phyloP scores from a whole-genome alignment of 768 basidiomycete species.

The Infundibulicybe gibba region DNA sequence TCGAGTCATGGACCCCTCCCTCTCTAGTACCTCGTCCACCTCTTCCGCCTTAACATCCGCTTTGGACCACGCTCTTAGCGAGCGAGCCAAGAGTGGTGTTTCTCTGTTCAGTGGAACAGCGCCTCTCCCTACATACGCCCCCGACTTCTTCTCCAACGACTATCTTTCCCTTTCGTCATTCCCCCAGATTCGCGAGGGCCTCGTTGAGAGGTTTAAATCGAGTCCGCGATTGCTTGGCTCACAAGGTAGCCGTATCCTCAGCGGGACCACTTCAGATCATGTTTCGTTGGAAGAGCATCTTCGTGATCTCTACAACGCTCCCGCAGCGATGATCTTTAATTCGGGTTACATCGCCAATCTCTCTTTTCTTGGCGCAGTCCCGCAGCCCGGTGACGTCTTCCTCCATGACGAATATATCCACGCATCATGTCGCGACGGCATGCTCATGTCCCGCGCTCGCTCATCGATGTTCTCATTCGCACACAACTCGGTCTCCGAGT shows the following conservation, averaged over 20 bases:
- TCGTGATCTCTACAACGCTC: constrained; percentile 28
- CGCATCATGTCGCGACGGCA: constrained; percentile 47
- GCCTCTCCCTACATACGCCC: no score
- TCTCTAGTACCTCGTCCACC: no score
- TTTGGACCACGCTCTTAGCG: no score
- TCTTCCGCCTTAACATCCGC: no score
- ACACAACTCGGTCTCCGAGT: constrained; percentile 40
- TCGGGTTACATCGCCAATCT: constrained; percentile 54
- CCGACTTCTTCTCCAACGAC: constrained; percentile 45
- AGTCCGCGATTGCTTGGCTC: constrained; percentile 35
- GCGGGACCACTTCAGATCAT: constrained; percentile 29
- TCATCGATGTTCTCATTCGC: constrained; percentile 27
- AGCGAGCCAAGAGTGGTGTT: no score
- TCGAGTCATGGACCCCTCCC: no score
- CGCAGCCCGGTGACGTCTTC: constrained; percentile 41
- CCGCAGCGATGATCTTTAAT: constrained; percentile 45
- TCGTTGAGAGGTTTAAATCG: constrained; percentile 22
- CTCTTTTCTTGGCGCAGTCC: constrained; percentile 41
- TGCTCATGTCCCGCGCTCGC: constrained; percentile 32
- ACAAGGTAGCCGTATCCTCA: constrained; percentile 45
- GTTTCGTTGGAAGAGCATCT: constrained; percentile 36
- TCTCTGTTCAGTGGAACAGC: no score
- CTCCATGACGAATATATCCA: constrained; percentile 53
- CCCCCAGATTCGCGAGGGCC: constrained; percentile 21
- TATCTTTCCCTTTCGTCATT: constrained; percentile 44